Base-by-base conservation (phyloP, 768 basidiomycete genomes). In the Mycena floridula region DNA sequence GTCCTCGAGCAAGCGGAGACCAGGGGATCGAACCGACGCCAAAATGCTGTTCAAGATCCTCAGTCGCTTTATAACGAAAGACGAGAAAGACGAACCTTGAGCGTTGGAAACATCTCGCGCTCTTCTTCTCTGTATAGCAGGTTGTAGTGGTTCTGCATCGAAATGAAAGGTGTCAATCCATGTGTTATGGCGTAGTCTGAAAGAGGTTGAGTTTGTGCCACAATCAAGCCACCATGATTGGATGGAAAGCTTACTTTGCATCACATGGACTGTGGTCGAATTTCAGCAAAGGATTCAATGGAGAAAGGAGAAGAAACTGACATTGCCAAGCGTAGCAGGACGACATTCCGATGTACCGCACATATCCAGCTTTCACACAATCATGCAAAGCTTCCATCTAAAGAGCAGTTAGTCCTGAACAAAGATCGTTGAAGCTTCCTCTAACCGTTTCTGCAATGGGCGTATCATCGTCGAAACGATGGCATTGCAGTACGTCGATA, bases 71-170 rank as follows among this genome's bases (percentile, higher is more conserved):
- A 28, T 16, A 7, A 8, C 27, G 23, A 47, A 7, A 24, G 8
- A 8, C 13, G 22, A 25, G 23, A 4, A 20, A 13, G 25, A 18
- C 18, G 9, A 38, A 72, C 76, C 63, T 77, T 75, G 25, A 77
- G 59, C 1, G 72, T 73, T 2, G 81, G 81, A 52, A 81, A 76
- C 76, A 79, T 78, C 52, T 79, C 77, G 2, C 77, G 64, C 53
- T 79, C 81, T 53, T 85, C 81, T 55, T 85, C 82, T 13, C 82
- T 65, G 52, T 85, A 84, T 11, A 78, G 54, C 7, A 80, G 58
- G 47, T 63, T 77, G 56, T 84, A 74, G 46, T 79, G 77, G 53
- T 84, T 84, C 57, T 84, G 82, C 81, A 83, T 81, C 1, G 76
- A 77, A 54, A 83, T 78, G 60, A 85, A 83, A 1, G 75, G 76